A percentile compares a stretch with the other conserved stretches of the same genome.
Conservation (phyloP, 331 rosid genomes). For the Quercus lobata region DNA sequence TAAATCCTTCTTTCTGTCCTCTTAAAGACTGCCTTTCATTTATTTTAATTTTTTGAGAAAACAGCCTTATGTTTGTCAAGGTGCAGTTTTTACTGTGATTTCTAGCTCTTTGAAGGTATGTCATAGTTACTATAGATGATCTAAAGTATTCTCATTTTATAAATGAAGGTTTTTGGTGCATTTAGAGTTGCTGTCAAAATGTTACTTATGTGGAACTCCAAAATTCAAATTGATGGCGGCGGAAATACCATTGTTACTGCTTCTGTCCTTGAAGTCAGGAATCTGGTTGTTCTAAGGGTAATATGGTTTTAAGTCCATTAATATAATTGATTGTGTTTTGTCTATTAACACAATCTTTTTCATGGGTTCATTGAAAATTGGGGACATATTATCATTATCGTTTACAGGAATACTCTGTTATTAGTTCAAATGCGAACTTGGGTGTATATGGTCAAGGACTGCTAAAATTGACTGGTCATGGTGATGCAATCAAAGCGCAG, state of each 20-base stretch:
- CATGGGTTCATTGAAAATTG: conserved; percentile 19
- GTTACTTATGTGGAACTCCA: conserved; percentile 96
- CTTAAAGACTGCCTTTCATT: not conserved
- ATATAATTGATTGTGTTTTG: conserved; percentile 13
- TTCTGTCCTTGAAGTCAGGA: conserved; percentile 94
- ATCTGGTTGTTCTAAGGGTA: conserved; percentile 93
- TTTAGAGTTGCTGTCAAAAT: conserved; percentile 94
- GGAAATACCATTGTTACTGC: conserved; percentile 74
- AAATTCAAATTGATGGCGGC: conserved; percentile 82
- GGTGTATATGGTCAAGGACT: conserved; percentile 98
- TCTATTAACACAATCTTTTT: conserved; percentile 18
- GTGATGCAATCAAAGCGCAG: conserved; percentile 92
- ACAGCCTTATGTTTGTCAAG: not conserved
- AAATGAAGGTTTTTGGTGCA: conserved; percentile 93
- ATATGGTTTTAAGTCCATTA: conserved; percentile 19
- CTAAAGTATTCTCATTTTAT: conserved; percentile 26
- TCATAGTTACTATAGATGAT: not conserved
- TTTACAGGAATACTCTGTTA: conserved; percentile 83
- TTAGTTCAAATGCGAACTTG: conserved; percentile 84
- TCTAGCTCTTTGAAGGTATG: not conserved
- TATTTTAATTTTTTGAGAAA: not conserved
- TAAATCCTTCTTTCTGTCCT: not conserved
- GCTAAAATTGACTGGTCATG: conserved; percentile 78
- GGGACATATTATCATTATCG: conserved; percentile 16
- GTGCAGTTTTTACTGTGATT: not conserved